Evolutionary conservation across 2,329 filamentous ascomycete species (phyloP), one percentile per base, ranked within the genome.

Genomic region (Arthrobotrys iridis): DNA sequence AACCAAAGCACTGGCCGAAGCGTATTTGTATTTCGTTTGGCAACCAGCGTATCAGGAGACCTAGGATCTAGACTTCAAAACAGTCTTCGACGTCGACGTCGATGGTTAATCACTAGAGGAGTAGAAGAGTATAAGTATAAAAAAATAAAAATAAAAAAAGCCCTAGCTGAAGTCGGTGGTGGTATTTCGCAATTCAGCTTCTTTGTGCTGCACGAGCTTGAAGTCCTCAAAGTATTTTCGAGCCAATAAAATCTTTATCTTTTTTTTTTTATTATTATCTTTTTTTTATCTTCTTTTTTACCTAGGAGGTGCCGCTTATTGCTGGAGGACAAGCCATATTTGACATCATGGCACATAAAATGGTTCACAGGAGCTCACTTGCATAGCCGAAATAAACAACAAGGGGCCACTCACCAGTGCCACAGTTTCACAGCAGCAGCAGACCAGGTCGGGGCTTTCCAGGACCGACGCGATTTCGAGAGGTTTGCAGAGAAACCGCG

Each of bases 341-440:
- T 71, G 66, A 71, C 66, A 71, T 71, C 66, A 71, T 71, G 37
- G 24, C 46, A 50, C 66, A 71, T 52, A 58, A 58, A 58, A 58
- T 35, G 35, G 37, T 10, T 15, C 41, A 50, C n/a, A 55, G 48
- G 48, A 55, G 48, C 48, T 55, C 48, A 22, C 10, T 20, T 37
- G 48, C 59, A 52, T 33, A 50, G 15, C 59, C 26, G 43, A 35
- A 45, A 41, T 24, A 26, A 13, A n/a, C 11, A 43, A 15, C 10
- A 15, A 46, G 58, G 30, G 43, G 28, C n/a, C 15, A 18, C 57
- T 37, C 45, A 63, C 43, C 43, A 10, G 20, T 63, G 15, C 41
- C 41, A 46, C 22, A 63, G 43, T 45, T 50, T n/a, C 30, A 35
- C 48, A 24, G 22, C 46, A 45, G 24, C 22, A 24, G 45, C 55